Percentiles rank a stretch among this genome's conserved stretches.
Conservation (phyloP, 768 basidiomycete genomes). For the Tricholoma flavovirens region DNA sequence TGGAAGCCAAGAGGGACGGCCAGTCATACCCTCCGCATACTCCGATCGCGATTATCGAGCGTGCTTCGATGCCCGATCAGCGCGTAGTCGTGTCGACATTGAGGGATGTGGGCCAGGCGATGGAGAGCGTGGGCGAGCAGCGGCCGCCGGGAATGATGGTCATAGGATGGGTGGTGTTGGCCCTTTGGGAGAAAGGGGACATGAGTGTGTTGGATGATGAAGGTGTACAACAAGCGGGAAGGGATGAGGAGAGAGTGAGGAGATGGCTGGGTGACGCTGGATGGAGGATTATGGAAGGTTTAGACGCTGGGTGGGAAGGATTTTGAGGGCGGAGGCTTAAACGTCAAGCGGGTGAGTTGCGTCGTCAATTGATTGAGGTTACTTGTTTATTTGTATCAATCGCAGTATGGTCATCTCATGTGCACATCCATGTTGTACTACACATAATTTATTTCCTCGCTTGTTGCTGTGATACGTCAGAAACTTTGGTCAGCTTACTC, state of each 20-base stretch:
- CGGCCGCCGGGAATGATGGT: conserved; percentile 96
- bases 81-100: conserved; percentile 77
- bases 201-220: conserved; percentile 66
- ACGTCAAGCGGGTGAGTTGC: no score
- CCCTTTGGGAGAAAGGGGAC: conserved; percentile 69
- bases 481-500: no score
- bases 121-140: conserved; percentile 78
- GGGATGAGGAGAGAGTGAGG: conserved; percentile 42
- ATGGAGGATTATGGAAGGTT: conserved; percentile 16
- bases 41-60: conserved; percentile 92
- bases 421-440: no score
- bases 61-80: conserved; percentile 93
- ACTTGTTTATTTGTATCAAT: no score
- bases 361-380: no score
- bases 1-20: conserved; percentile 28
- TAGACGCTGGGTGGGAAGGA: conserved; percentile 37
- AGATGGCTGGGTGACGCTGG: conserved; percentile 55
- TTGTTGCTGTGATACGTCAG: no score
- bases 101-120: conserved; percentile 57
- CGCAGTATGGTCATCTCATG: no score
- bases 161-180: conserved; percentile 86
- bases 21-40: conserved; percentile 62
- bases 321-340: conserved; percentile 5
- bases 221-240: conserved; percentile 49
- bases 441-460: no score